Evolutionary conservation across 805 yeast species (phyloP), one percentile per base, ranked within the genome.

Genomic region (Ogataea chonburiensis): DNA sequence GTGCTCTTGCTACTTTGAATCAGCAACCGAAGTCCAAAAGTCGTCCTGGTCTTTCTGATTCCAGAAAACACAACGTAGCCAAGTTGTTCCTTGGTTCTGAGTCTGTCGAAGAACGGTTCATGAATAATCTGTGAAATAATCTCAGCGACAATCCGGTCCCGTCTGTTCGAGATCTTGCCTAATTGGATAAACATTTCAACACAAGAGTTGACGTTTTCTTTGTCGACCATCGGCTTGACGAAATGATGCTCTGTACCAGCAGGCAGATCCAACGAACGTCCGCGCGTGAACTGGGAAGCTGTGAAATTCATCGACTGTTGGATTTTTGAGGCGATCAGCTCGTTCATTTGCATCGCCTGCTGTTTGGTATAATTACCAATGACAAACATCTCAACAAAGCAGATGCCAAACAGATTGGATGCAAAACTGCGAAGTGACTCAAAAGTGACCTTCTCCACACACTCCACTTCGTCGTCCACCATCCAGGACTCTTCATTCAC

Each of bases 1-100:
- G 93, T 70, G 2, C 86, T 63, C 56, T 82, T 77, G 58, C 87
- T 97, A 42, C 93, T 81, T 64, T 91, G 98, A 33, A 89, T 72
- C 47, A 89, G 65, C 10, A 93, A 61, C 51, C 93, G 71, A 47
- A 79, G 73, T 10, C 91, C 89, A 55, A 76, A 70, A 5, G 82
- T 74, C 15, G 93, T 81, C 54, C 94, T 74, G 3, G 86, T 75
- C 42, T 71, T 70, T 43, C 82, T 67, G 17, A 73, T 64, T 0
- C 94, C 85, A 28, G 93, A 79, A 55, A 86, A 87, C 0, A 91
- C 98, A 45, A 91, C 88, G 53, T 91, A 91, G 2, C 98, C 98
- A 20, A 91, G 70, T 60, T 93, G 98, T 63, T 91, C 98, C 51
- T 86, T 82, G 5, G 98, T 91, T 61, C 98, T 75, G 40, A 91